These are phyloP conservation scores for Komagataella pastoris DNA, from an alignment of 805 yeast species.

Conservation along the genomic window DNA sequence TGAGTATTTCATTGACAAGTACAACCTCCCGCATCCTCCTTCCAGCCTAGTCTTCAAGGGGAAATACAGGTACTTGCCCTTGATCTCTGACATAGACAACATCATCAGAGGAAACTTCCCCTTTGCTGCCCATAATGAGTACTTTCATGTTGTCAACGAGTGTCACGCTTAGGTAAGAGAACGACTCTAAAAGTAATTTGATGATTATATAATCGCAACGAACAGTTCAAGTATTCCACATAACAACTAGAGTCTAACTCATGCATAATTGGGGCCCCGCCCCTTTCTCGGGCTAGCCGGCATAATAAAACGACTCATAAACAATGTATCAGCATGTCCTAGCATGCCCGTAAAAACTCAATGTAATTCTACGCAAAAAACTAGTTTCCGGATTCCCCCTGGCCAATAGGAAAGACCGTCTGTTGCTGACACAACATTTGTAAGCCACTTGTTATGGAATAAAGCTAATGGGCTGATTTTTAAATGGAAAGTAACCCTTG, in stretches of 20 bases:
- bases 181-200: no score
- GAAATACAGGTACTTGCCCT: slow-evolving; percentile 4
- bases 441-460: neutral
- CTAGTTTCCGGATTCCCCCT: neutral
- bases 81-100: neutral
- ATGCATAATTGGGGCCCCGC: no score
- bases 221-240: no score
- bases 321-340: neutral
- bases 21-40: slow-evolving; percentile 19
- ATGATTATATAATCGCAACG: neutral
- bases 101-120: neutral
- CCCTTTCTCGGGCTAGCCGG: neutral
- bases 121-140: neutral
- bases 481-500: neutral
- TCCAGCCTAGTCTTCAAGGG: slow-evolving; percentile 8
- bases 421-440: neutral
- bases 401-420: neutral
- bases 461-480: neutral
- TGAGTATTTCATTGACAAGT: slow-evolving; percentile 30
- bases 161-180: neutral
- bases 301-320: neutral
- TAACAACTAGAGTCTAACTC: no score
- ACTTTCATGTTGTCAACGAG: neutral
- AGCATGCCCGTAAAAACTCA: neutral
- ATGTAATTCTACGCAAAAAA: no score